Evolutionary conservation across 2,329 filamentous ascomycete species (phyloP).

Genomic region (Aspergillus cejpii): DNA sequence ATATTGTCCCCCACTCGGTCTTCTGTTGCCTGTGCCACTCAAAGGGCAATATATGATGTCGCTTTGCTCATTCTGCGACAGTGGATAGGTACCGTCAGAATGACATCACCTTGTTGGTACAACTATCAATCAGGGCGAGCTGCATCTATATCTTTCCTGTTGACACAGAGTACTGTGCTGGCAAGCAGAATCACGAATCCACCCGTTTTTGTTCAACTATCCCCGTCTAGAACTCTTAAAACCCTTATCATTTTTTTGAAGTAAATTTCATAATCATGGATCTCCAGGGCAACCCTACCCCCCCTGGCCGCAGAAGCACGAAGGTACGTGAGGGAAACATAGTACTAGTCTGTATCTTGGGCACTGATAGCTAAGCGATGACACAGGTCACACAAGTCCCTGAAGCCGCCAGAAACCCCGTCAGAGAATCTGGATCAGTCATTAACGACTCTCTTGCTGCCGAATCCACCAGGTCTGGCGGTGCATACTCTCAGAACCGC

Average conservation of each 20-base stretch:
- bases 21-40: neutral
- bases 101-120: slow-evolving; percentile 25
- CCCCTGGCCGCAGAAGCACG: slow-evolving; percentile 27
- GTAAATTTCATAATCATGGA: slow-evolving; percentile 32
- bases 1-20: neutral
- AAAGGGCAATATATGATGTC: neutral
- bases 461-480: slow-evolving; percentile 58
- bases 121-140: neutral
- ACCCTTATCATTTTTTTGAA: no score
- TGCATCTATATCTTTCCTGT: slow-evolving; percentile 19
- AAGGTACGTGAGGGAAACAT: slow-evolving; percentile 25
- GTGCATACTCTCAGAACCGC: slow-evolving; percentile 56
- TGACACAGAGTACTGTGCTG: neutral
- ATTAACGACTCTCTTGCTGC: slow-evolving; percentile 66
- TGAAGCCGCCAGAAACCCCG: slow-evolving; percentile 45
- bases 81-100: slow-evolving; percentile 22
- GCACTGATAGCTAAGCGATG: neutral
- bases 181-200: neutral
- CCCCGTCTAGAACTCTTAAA: neutral
- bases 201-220: neutral
- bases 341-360: neutral
- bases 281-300: slow-evolving; percentile 36
- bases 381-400: slow-evolving; percentile 44
- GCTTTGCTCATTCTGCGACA: no score
- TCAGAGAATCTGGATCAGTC: slow-evolving; percentile 58